A percentile compares a stretch with the other conserved stretches of the same genome.
Evolutionary conservation across 257 asterid species (phyloP).

Genomic region (Catharanthus roseus): DNA sequence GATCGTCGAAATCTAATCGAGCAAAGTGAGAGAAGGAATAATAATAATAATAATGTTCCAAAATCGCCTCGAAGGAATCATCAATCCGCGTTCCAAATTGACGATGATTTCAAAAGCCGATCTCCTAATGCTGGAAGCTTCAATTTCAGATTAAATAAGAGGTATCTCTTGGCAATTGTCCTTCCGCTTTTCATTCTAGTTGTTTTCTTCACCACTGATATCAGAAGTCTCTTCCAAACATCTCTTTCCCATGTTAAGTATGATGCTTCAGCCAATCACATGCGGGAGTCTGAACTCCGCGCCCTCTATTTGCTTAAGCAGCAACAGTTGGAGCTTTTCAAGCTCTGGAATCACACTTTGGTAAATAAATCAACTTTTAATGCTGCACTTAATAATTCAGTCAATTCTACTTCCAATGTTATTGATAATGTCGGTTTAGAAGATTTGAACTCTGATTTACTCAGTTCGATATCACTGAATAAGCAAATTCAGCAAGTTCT

Average conservation of each 20-base stretch:
- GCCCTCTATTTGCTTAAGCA: conserved; percentile 68
- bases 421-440: conserved; percentile 20
- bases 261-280: conserved; percentile 36
- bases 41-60: conserved; percentile 14
- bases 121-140: conserved; percentile 31
- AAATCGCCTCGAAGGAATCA: conserved; percentile 26
- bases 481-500: conserved; percentile 63
- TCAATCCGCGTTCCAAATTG: conserved; percentile 29
- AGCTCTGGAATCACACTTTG: conserved; percentile 55
- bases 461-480: conserved; percentile 63
- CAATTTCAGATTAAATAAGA: conserved; percentile 41
- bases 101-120: conserved; percentile 17
- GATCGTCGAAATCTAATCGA: conserved; percentile 63
- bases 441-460: conserved; percentile 50
- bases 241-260: conserved; percentile 31
- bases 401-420: conserved; percentile 25
- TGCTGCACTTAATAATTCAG: conserved; percentile 10
- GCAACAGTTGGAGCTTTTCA: conserved; percentile 72
- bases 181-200: conserved; percentile 50
- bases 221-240: conserved; percentile 44
- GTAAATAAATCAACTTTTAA: conserved; percentile 17
- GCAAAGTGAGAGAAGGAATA: conserved; percentile 38
- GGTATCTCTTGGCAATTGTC: conserved; percentile 52
- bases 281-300: conserved; percentile 80
- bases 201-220: conserved; percentile 56